Conservation (phyloP, 2,329 filamentous ascomycete genomes). For the Sporothrix dimorphospora region DNA sequence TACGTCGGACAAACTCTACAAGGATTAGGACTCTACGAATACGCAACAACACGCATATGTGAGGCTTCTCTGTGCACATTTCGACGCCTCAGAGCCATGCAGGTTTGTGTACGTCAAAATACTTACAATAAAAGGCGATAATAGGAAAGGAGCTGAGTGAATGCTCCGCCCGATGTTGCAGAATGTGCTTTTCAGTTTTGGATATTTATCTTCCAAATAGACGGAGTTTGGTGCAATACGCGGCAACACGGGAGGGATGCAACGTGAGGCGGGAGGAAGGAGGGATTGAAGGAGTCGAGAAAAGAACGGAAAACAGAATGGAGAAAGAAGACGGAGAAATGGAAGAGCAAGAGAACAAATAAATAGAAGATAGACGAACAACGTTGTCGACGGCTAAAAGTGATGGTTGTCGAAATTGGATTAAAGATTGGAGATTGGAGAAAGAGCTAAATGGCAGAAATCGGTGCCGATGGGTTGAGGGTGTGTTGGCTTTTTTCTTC, state of each 20-base stretch:
- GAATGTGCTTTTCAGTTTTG: neutral
- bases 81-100: too few relatives aligned
- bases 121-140: too few relatives aligned
- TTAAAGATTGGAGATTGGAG: neutral
- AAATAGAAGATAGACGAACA: neutral
- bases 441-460: neutral
- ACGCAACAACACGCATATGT: neutral
- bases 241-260: slow-evolving; percentile 13
- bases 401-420: neutral
- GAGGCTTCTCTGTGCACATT: too few relatives aligned
- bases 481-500: neutral
- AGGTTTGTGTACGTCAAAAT: too few relatives aligned
- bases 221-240: neutral
- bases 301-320: neutral
- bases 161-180: neutral
- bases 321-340: slow-evolving; percentile 12
- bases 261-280: neutral
- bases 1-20: neutral
- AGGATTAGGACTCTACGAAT: neutral
- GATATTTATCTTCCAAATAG: neutral
- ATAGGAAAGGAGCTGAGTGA: neutral
- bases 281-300: neutral
- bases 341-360: neutral
- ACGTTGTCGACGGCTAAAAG: neutral
- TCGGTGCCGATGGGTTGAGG: neutral